Evolutionary conservation across 2,329 filamentous ascomycete genomes (phyloP), one percentile per base, ranked within the genome.

Genomic region (Bipolaris bicolor): DNA sequence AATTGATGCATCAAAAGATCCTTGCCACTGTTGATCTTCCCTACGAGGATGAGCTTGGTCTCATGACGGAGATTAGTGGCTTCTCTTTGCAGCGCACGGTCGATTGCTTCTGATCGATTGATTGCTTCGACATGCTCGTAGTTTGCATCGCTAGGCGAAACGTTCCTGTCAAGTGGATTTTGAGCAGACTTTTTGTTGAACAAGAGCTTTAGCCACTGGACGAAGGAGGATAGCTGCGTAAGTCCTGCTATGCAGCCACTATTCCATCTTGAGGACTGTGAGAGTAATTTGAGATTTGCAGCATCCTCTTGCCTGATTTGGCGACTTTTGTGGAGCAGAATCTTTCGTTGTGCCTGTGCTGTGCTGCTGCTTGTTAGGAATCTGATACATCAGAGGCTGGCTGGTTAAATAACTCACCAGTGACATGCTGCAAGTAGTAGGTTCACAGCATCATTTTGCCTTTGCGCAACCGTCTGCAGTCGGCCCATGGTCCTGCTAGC

Each of bases 1-100:
- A 76, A 71, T 52, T 76, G 73, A 33, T 72, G 67, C 71, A 75
- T 74, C 40, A 76, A 68, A 16, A 76, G 63, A 15, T 76, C 71
- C 43, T 75, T 75, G 15, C 72, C 72, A 47, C 70, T 72, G 50
- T 68, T 67, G 16, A 47, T 26, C 18, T 63, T 57, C 37, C 73
- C 73, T 48, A 72, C 64, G 15, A 76, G 61, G 34, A 76, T 65
- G 7, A 76, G 63, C 49, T 76, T 76, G 2, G 71, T 75, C 50
- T 76, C 72, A 20, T 69, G 67, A 13, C 68, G 67, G 22, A 75
- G 65, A 29, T 58, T 64, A 26, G 67, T 70, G 5, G 71, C 73
- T 52, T 75, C 73, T 58, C 72, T 66, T 56, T 75, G 67, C 13
- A 76, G 52, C 13, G 64, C 62, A 16, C 73, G 70, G 49, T 76